Evolutionary conservation across 2,329 filamentous ascomycete species (phyloP).

Genomic region (Beauveria sp.): DNA sequence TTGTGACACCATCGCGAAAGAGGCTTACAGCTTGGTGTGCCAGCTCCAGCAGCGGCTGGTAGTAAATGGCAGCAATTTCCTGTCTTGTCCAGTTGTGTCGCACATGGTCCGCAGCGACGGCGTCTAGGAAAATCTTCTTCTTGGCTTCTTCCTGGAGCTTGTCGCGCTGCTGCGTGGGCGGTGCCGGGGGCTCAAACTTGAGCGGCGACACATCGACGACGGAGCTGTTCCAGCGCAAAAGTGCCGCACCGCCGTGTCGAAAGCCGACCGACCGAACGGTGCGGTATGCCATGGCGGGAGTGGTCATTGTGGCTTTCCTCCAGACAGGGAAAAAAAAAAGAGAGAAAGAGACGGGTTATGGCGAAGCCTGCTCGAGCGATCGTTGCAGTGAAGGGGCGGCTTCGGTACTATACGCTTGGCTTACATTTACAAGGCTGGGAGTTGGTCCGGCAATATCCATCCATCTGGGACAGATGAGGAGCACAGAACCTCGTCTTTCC

Average conservation of each 20-base stretch:
- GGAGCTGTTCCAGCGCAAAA: conserved; percentile 12
- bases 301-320: neutral
- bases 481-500: neutral
- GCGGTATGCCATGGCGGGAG: conserved; percentile 9
- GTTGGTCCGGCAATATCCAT: conserved; percentile 10
- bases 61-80: conserved; percentile 75
- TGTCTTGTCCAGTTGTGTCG: conserved; percentile 73
- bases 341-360: neutral
- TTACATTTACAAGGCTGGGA: conserved; percentile 11
- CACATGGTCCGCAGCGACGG: conserved; percentile 52
- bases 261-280: conserved; percentile 3
- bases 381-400: neutral
- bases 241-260: conserved; percentile 8
- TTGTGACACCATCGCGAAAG: too few relatives aligned
- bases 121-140: conserved; percentile 34
- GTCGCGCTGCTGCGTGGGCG: neutral
- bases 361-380: neutral
- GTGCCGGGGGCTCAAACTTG: conserved; percentile 8
- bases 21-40: conserved; percentile 60
- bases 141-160: conserved; percentile 8
- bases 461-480: neutral
- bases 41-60: conserved; percentile 73
- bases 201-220: conserved; percentile 9
- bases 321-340: neutral
- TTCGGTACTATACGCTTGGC: neutral